Percentiles rank a stretch among this genome's conserved stretches.
These are phyloP conservation scores for Cladosporium sp. DNA, from an alignment of 2,329 filamentous ascomycete species.

Conservation along the genomic window DNA sequence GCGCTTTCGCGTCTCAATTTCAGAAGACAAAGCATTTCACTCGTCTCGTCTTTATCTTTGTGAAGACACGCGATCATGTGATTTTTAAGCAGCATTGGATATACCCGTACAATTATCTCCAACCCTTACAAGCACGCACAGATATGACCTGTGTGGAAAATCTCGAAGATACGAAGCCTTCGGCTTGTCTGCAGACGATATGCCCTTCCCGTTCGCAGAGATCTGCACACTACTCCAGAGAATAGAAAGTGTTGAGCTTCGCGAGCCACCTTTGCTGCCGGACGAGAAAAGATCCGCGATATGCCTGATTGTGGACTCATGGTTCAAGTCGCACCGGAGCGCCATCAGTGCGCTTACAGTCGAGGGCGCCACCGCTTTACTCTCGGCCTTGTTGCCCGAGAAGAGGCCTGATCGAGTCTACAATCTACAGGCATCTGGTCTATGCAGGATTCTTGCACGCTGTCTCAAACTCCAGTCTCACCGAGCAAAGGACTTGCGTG, in stretches of 20 bases:
- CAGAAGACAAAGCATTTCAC: constrained; percentile 5
- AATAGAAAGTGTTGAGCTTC: constrained; percentile 55
- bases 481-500: constrained; percentile 61
- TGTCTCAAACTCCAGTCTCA: constrained; percentile 65
- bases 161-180: not conserved
- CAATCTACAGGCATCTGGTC: constrained; percentile 59
- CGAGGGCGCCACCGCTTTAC: constrained; percentile 59
- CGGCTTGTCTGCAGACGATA: constrained; percentile 33
- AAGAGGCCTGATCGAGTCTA: constrained; percentile 77
- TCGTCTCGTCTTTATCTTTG: not conserved
- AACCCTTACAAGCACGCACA: not conserved
- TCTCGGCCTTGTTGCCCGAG: constrained; percentile 76
- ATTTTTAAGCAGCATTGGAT: not conserved
- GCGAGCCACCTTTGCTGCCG: constrained; percentile 43
- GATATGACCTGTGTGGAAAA: constrained; percentile 4
- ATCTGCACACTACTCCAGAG: constrained; percentile 73
- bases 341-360: constrained; percentile 59
- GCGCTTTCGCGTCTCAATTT: constrained; percentile 6
- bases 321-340: constrained; percentile 67
- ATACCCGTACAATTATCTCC: not conserved
- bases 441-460: constrained; percentile 68
- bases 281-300: constrained; percentile 30
- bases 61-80: constrained; percentile 6
- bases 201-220: constrained; percentile 68
- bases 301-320: constrained; percentile 54